These are phyloP conservation scores for Tricholoma sp. DNA, from an alignment of 768 basidiomycete species.

Conservation along the genomic window DNA sequence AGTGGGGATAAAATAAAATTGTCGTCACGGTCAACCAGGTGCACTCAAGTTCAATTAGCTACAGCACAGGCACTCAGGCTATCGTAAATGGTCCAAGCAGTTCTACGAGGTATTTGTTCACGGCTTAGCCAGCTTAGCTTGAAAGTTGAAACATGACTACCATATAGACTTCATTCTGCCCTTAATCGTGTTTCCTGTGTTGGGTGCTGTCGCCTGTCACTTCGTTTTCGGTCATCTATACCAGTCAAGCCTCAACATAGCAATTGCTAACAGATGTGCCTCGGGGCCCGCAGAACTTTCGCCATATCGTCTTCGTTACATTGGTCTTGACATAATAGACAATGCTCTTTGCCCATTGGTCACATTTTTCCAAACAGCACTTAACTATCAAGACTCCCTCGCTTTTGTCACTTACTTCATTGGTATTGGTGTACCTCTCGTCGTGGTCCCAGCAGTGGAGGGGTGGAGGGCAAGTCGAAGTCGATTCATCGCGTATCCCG, in stretches of 20 bases:
- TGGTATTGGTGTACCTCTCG: conserved; percentile 26
- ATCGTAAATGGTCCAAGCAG: not conserved
- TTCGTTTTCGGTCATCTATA: conserved; percentile 31
- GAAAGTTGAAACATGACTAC: not conserved
- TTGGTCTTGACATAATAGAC: conserved; percentile 32
- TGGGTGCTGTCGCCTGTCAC: conserved; percentile 30
- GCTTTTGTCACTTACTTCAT: conserved; percentile 35
- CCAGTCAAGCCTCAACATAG: conserved; percentile 22
- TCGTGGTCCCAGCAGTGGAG: conserved; percentile 41
- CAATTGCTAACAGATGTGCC: conserved; percentile 30
- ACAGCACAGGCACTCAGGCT: no score
- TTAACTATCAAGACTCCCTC: conserved; percentile 24
- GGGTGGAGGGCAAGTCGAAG: conserved; percentile 33
- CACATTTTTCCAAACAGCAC: conserved; percentile 41
- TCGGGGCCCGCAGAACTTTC: conserved; percentile 10
- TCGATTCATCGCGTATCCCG: conserved; percentile 34
- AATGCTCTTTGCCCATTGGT: conserved; percentile 37
- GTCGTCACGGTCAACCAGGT: no score
- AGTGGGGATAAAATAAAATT: no score
- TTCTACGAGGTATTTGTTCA: not conserved
- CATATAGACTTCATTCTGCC: conserved; percentile 23
- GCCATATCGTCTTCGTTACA: conserved; percentile 37
- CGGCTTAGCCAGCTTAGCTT: not conserved
- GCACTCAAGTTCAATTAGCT: no score
- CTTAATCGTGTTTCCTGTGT: conserved; percentile 32